These are phyloP conservation scores for Leavenworthia alabamica DNA, from an alignment of 345 rosid species.

Conservation along the genomic window DNA sequence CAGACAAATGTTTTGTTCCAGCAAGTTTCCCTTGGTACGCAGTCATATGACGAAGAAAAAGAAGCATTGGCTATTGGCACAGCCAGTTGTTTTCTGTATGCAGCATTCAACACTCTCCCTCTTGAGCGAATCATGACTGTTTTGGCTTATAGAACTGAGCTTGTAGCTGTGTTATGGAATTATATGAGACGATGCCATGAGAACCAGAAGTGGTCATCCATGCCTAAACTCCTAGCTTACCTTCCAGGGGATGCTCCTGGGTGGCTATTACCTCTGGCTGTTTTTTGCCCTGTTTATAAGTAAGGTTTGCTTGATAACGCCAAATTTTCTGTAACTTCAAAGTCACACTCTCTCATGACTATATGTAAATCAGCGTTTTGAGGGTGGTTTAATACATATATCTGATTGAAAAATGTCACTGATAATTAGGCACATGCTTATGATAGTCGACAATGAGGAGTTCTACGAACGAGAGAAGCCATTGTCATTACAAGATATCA, in stretches of 20 bases:
- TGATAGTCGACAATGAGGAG: constrained; percentile 89
- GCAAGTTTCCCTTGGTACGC: constrained; percentile 34
- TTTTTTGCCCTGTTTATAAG: constrained; percentile 98
- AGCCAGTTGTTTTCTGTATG: constrained; percentile 88
- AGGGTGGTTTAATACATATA: background rate
- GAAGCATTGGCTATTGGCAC: constrained; percentile 80
- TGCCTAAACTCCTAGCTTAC: constrained; percentile 50
- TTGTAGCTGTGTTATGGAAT: constrained; percentile 84
- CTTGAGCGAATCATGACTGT: constrained; percentile 80
- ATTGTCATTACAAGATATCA: constrained; percentile 66
- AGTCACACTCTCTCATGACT: constrained; percentile 1
- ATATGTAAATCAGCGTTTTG: constrained; percentile 4
- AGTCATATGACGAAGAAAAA: constrained; percentile 46
- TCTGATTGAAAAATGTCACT: constrained; percentile 17
- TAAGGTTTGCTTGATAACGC: constrained; percentile 38
- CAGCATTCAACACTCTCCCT: constrained; percentile 66
- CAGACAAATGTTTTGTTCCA: constrained; percentile 79
- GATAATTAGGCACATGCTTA: constrained; percentile 92
- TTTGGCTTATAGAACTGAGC: constrained; percentile 91
- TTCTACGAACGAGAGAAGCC: constrained; percentile 96
- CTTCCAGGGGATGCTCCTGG: constrained; percentile 82
- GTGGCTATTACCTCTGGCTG: constrained; percentile 89
- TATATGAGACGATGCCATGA: constrained; percentile 87
- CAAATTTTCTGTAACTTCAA: background rate
- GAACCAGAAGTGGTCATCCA: constrained; percentile 70